Conservation (phyloP, 306 rosid genomes). For the Glycine latifolia region DNA sequence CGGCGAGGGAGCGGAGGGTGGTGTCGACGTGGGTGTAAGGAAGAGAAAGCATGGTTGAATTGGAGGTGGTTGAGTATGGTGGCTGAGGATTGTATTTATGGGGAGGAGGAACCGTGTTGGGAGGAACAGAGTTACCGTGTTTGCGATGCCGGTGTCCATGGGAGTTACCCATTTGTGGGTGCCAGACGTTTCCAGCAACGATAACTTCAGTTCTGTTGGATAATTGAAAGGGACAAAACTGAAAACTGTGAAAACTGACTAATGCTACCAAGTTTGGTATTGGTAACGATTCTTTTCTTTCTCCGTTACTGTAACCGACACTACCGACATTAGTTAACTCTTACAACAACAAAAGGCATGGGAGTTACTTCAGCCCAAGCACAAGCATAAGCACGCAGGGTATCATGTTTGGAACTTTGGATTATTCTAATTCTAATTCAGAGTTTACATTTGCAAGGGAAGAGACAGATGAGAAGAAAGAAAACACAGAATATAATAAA, state of each 20-base stretch:
- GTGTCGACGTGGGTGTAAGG: conserved; percentile 79
- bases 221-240: not conserved
- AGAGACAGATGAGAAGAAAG: not conserved
- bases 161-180: conserved; percentile 65
- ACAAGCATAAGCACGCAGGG: not conserved
- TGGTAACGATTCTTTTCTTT: not conserved
- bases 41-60: conserved; percentile 47
- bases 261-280: not conserved
- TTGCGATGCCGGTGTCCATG: conserved; percentile 51
- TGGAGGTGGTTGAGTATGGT: conserved; percentile 28
- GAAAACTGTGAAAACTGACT: not conserved
- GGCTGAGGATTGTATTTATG: conserved; percentile 44
- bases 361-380: not conserved
- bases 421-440: too few relatives aligned
- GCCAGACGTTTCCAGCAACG: too few relatives aligned
- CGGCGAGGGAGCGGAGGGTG: conserved; percentile 75
- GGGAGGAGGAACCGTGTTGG: conserved; percentile 25
- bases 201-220: not conserved
- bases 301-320: not conserved
- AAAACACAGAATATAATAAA: too few relatives aligned
- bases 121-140: conserved; percentile 43
- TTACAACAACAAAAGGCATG: not conserved
- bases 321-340: not conserved
- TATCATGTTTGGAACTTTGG: too few relatives aligned
- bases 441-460: not conserved